Base-by-base conservation (phyloP, 164 flowering plant species). In the Chimonanthus salicifolius region DNA sequence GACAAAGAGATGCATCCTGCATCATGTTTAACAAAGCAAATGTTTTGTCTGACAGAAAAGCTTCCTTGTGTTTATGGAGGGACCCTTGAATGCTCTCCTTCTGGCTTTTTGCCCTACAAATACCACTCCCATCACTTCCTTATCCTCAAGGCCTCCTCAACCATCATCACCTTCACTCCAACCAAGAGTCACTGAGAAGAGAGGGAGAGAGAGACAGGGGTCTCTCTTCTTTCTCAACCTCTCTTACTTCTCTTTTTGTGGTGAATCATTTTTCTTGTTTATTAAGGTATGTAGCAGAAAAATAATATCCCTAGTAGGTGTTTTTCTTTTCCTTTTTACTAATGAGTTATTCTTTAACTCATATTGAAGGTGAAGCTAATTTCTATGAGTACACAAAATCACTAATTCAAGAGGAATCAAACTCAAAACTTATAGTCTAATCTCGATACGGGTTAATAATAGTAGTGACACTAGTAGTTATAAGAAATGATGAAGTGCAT, bases 61-160 rank as follows among this genome's bases (percentile, higher is more conserved):
- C 48, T 45, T 45, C 45, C 50, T 21, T 72, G 62, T 77, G 79
- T 74, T 72, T 72, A 75, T 54, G 74, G 81, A 60, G 83, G 86
- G 84, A 21, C 79, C 83, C 82, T 74, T 69, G 85, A 73, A 73
- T 83, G 77, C 48, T 78, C 74, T 76, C 79, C 80, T 67, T n/a
- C 33, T 46, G 62, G 46, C 82, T 76, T 84, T 84, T 67, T 33
- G 63, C 75, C 79, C 88, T 85, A 82, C 74, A 88, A 85, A 84
- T 84, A 82, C 84, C 78, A 73, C 60, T 77, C 60, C 21, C 11
- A 58, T 13, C 45, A 68, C 64, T 72, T 76, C 69, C 71, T 83
- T 79, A 58, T 82, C 85, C 68, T 64, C 82, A 70, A 49, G 49
- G 67, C 72, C 69, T 33, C 68, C 16, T 54, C 60, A 54, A 54